phyloP scores from a whole-genome alignment of 225 moss, liverwort and hornwort species.

The Takakia lepidozioides region DNA sequence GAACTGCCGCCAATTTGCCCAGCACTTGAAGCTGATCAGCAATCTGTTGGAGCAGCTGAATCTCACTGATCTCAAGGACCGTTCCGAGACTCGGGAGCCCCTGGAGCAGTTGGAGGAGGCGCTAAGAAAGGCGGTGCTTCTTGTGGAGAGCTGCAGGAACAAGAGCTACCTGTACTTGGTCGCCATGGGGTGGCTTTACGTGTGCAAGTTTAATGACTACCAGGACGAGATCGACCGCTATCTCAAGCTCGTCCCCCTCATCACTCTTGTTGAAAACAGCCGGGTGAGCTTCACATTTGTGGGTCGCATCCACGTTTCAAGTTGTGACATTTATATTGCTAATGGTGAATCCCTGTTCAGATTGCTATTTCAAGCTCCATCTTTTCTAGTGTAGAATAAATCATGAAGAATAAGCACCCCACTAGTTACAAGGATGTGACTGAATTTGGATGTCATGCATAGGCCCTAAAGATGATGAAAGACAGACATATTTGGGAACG shows the following conservation, averaged over 20 bases:
- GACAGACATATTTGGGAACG: too few species aligned
- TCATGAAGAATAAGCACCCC: too few species aligned
- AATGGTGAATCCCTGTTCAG: too few species aligned
- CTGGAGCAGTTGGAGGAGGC: constrained; percentile 38
- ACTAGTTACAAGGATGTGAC: neutral
- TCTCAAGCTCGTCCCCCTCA: constrained; percentile 46
- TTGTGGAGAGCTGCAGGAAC: constrained; percentile 48
- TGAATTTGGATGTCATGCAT: too few species aligned
- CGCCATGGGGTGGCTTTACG: constrained; percentile 52
- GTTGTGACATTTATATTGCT: too few species aligned
- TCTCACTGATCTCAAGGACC: constrained; percentile 37
- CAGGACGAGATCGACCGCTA: constrained; percentile 49
- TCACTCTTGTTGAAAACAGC: constrained; percentile 48
- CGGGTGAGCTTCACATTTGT: constrained; percentile 12
- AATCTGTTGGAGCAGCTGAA: constrained; percentile 43
- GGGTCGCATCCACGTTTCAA: constrained; percentile 1
- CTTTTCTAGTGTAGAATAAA: too few species aligned
- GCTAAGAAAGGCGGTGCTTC: constrained; percentile 24
- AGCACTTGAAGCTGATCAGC: constrained; percentile 48
- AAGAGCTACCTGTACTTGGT: constrained; percentile 54
- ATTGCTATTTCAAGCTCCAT: too few species aligned
- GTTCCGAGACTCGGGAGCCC: constrained; percentile 41
- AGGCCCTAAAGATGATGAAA: too few species aligned
- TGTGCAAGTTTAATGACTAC: constrained; percentile 42
- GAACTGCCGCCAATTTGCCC: constrained; percentile 46